Evolutionary conservation across 345 rosid species (phyloP).

Genomic region (Raphanus sativus): DNA sequence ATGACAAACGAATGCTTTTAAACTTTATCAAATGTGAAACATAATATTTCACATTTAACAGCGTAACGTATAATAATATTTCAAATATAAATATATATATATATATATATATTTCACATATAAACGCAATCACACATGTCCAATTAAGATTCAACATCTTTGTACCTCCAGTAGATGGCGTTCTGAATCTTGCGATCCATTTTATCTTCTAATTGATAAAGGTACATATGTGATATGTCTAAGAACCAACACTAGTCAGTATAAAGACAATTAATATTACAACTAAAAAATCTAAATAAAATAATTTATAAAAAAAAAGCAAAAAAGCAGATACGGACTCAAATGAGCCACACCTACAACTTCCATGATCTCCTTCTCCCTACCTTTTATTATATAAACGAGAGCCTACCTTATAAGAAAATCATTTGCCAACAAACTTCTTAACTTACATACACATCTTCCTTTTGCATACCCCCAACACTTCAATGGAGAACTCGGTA

Average conservation of each 20-base stretch:
- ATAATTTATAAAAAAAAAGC: not conserved
- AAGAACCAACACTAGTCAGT: conserved; percentile 17
- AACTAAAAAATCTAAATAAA: not conserved
- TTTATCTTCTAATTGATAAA: conserved; percentile 1
- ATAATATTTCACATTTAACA: not conserved
- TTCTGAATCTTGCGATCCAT: conserved; percentile 8
- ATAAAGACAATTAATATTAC: not conserved
- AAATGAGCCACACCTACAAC: conserved; percentile 40
- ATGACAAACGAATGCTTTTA: not conserved
- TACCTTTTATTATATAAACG: conserved; percentile 10
- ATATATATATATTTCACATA: not conserved
- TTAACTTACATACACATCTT: conserved; percentile 11
- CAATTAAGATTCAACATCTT: not conserved
- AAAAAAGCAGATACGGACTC: conserved; percentile 30
- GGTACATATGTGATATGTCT: not conserved
- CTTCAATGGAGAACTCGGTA: conserved; percentile 37
- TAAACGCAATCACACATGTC: not conserved
- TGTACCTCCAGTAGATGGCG: conserved; percentile 2
- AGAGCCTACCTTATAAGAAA: not conserved
- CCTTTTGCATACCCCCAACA: conserved; percentile 26
- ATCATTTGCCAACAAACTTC: conserved; percentile 25
- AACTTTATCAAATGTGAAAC: not conserved
- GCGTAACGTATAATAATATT: not conserved
- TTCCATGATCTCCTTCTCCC: conserved; percentile 28
- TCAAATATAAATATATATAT: conserved; percentile 1